phyloP scores from a whole-genome alignment of 345 rosid genomes.

The Acer saccharum region DNA sequence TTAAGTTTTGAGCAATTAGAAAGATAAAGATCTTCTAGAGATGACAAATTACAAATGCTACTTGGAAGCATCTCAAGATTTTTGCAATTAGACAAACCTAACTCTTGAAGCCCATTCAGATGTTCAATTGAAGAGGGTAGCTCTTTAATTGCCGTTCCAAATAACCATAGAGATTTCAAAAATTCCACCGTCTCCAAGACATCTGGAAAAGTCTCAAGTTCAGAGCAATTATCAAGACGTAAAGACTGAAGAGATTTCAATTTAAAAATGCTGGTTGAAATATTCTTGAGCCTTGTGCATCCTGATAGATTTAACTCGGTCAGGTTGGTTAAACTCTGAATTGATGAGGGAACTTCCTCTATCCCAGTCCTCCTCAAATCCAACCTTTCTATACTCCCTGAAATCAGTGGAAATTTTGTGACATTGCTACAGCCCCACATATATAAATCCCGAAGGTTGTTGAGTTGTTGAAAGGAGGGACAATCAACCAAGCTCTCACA shows the following conservation, averaged over 20 bases:
- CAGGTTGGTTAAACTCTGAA: background rate
- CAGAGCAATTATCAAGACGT: background rate
- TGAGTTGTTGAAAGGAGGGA: background rate
- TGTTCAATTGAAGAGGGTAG: no score
- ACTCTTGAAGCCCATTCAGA: no score
- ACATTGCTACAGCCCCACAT: background rate
- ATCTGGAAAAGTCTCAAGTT: background rate
- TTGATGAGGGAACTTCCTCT: background rate
- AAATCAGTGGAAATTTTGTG: background rate
- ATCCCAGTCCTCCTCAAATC: background rate
- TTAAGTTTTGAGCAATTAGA: no score
- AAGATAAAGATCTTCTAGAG: no score
- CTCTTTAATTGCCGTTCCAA: no score
- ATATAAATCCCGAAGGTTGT: background rate
- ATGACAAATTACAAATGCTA: no score
- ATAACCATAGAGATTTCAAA: no score
- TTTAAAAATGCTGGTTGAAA: constrained; percentile 1
- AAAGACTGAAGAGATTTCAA: background rate
- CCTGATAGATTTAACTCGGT: background rate
- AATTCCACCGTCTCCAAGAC: no score
- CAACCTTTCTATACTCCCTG: background rate
- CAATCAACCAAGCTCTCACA: background rate
- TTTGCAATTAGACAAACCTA: no score
- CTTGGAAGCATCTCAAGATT: no score
- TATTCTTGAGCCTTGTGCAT: background rate